Evolutionary conservation across 2,329 filamentous ascomycete species (phyloP).

Genomic region (Orbilia ellipsospora): DNA sequence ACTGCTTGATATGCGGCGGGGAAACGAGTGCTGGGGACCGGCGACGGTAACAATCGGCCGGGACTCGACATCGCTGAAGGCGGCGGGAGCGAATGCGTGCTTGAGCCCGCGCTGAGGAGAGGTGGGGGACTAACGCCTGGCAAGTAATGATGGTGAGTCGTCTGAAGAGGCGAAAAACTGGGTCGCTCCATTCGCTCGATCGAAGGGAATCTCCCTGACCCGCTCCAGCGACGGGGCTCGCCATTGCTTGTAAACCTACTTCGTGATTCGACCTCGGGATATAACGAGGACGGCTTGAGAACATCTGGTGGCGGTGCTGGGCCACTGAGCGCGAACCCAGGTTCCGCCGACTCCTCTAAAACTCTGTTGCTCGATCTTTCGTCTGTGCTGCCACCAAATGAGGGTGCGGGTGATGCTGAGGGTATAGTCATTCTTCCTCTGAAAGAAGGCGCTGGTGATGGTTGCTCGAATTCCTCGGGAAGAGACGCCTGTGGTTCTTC

Average conservation of each 20-base stretch:
- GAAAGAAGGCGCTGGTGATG: slow-evolving; percentile 21
- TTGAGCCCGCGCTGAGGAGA: slow-evolving; percentile 36
- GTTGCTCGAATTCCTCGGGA: background rate
- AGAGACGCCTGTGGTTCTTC: background rate
- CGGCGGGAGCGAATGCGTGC: slow-evolving; percentile 38
- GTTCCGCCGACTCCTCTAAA: slow-evolving; percentile 29
- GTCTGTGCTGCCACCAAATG: slow-evolving; percentile 35
- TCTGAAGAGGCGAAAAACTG: slow-evolving; percentile 41
- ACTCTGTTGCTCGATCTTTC: slow-evolving; percentile 35
- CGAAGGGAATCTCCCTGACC: slow-evolving; percentile 38
- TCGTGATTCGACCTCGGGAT: slow-evolving; percentile 31
- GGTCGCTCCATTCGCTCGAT: slow-evolving; percentile 27
- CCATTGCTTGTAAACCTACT: slow-evolving; percentile 43
- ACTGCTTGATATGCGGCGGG: slow-evolving; percentile 50
- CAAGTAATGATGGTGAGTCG: slow-evolving; percentile 44
- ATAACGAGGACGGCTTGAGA: slow-evolving; percentile 34
- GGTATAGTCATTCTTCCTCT: slow-evolving; percentile 12
- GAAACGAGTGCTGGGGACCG: slow-evolving; percentile 39
- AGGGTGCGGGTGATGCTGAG: slow-evolving; percentile 37
- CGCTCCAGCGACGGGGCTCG: slow-evolving; percentile 44
- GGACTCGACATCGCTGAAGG: slow-evolving; percentile 45
- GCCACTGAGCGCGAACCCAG: slow-evolving; percentile 48
- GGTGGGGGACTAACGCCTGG: slow-evolving; percentile 49
- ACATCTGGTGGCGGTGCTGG: slow-evolving; percentile 53
- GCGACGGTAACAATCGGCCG: slow-evolving; percentile 41